Evolutionary conservation across 345 rosid genomes (phyloP), one percentile per base, ranked within the genome.

Genomic region (Camelina neglecta): DNA sequence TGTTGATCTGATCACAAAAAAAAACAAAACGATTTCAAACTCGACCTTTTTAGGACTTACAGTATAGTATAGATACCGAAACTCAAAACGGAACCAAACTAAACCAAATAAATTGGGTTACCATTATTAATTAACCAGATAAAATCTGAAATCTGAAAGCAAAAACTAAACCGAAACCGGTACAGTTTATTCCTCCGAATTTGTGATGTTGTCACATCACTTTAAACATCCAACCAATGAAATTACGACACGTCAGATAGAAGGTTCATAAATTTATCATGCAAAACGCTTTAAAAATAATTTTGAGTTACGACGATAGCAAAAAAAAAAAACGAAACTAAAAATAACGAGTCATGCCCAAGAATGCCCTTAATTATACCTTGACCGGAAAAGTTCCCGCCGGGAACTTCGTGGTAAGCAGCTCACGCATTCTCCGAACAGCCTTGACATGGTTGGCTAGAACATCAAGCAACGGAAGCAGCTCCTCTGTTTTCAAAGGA

Each of bases 391-490:
- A 92, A 38, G 90, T 87, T 73, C 98, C 99, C 82, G 80, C 8
- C 0, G 94, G 98, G 78, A 95, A 91, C 78, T 90, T 95, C 50
- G 96, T 82, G 12, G 98, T 92, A 39, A 95, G 90, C 48, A 95
- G 81, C 78, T 95, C 98, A 67, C 93, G 83, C 72, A 95, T 84
- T 3, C 99, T 89, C 69, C 98, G 96, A 65, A 92, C 90, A 54
- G 99, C 99, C 81, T 92, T 93, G 63, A 95, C 96, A 80, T 92
- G 83, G 81, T 83, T 95, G 0, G 98, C 99, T 80, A 95, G 75
- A 71, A 95, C 91, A 68, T 95, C 99, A 0, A 95, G 94, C 65
- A 95, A 79, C 74, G 98, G 99, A 72, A 93, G 77, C 9, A 95
- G 68, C 81, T 96, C 99, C 58, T 95, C 99, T 67, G 90, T 92